Base-by-base conservation (phyloP, 108 stramenopile genomes). In the Bacterosira constricta region DNA sequence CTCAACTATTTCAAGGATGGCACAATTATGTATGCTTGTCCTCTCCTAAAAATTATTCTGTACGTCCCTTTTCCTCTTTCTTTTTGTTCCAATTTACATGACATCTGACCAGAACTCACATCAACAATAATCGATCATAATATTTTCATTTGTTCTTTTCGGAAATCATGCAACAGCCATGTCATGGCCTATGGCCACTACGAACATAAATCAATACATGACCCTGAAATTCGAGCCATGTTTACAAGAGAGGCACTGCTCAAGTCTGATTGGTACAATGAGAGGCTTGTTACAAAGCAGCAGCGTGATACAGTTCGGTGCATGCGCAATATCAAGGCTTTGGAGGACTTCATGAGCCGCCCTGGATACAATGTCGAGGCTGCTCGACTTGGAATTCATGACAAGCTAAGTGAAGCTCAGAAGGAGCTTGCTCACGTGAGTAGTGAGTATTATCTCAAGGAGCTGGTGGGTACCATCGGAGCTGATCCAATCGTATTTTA, bases 161-260 rank as follows among this genome's bases (percentile, higher is more conserved):
- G n/a, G n/a, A n/a, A n/a, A n/a, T n/a, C n/a, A n/a, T n/a, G n/a
- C n/a, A n/a, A n/a, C n/a, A n/a, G n/a, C 29, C 85, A 86, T 55
- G 75, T 86, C 42, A 86, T 86, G 85, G 85, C 82, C n/a, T 81
- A 86, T 29, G 85, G 82, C 15, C 69, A 86, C 34, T 86, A 83
- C 66, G 73, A 86, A 20, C 70, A 70, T 0, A 86, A 86, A 56
- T 69, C 67, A 21, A 80, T 86, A 38, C 51, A 86, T 13, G 85
- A 86, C 63, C 85, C 85, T 11, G 82, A 76, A 35, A 76, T 86
- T 41, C 82, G 85, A n/a, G 73, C 79, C 37, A 80, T 83, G 82
- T 86, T 86, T 32, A 86, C 82, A 27, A 60, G 85, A 15, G 82
- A 86, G 13, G 46, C 64, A 10, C 23, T 86, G 26, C 64, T 86